These are phyloP conservation scores for Claviceps capensis DNA, from an alignment of 2,329 filamentous ascomycete species.

Conservation along the genomic window DNA sequence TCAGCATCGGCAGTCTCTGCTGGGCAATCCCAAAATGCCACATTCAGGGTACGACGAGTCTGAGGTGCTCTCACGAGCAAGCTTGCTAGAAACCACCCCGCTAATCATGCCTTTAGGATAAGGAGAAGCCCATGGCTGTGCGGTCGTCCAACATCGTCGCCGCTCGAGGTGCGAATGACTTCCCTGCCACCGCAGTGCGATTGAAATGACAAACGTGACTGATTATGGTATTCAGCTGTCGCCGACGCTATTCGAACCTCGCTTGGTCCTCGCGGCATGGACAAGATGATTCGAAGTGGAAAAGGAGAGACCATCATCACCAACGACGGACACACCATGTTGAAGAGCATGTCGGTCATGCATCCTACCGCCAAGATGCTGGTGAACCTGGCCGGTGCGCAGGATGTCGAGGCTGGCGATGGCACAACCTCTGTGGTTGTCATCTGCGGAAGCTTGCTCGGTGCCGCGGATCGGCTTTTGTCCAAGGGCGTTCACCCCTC, in stretches of 20 bases:
- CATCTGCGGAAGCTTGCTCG: slow-evolving; percentile 87
- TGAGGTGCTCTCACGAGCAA: slow-evolving; percentile 9
- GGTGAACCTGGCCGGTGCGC: slow-evolving; percentile 89
- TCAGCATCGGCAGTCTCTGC: slow-evolving; percentile 26
- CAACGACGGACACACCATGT: slow-evolving; percentile 98
- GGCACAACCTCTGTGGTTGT: slow-evolving; percentile 97
- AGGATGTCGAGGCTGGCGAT: slow-evolving; percentile 96
- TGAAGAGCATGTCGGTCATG: slow-evolving; percentile 98
- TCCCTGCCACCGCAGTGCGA: neutral
- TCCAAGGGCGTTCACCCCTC: slow-evolving; percentile 93
- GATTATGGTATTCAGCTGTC: slow-evolving; percentile 48
- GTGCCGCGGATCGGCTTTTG: slow-evolving; percentile 82
- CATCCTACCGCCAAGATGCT: slow-evolving; percentile 99
- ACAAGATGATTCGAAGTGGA: slow-evolving; percentile 97
- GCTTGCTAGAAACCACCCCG: slow-evolving; percentile 19
- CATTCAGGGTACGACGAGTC: slow-evolving; percentile 39
- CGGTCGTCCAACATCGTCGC: slow-evolving; percentile 94
- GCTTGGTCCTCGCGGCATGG: slow-evolving; percentile 91
- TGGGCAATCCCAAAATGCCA: slow-evolving; percentile 34
- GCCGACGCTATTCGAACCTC: slow-evolving; percentile 96
- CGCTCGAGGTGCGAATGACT: slow-evolving; percentile 58
- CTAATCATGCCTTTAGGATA: slow-evolving; percentile 42
- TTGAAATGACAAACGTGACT: neutral
- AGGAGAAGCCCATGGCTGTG: slow-evolving; percentile 98
- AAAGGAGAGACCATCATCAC: slow-evolving; percentile 98